Evolutionary conservation across 257 asterid genomes (phyloP).

Genomic region (Leptodermis oblonga): DNA sequence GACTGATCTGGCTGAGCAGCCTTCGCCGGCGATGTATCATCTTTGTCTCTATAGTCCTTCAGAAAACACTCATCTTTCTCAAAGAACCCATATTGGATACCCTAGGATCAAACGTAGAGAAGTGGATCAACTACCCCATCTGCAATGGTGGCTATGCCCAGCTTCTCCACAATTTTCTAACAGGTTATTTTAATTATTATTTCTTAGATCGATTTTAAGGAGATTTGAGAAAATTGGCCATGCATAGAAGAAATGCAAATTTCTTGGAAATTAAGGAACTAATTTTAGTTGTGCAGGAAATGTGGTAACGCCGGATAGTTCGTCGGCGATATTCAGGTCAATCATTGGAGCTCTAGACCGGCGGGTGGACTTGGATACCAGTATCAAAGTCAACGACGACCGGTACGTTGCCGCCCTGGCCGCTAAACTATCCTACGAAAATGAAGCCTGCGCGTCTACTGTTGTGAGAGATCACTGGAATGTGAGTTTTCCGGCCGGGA

Average conservation of each 20-base stretch:
- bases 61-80: conserved; percentile 31
- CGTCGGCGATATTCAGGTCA: conserved; percentile 44
- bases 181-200: conserved; percentile 22
- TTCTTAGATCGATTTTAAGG: not conserved
- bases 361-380: conserved; percentile 37
- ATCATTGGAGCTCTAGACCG: conserved; percentile 39
- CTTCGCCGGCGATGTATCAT: conserved; percentile 50
- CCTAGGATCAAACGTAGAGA: conserved; percentile 39
- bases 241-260: too few relatives aligned
- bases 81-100: conserved; percentile 44
- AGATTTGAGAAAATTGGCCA: not conserved
- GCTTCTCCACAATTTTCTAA: conserved; percentile 38
- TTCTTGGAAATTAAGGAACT: not conserved
- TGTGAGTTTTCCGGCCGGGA: too few relatives aligned
- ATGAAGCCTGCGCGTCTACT: conserved; percentile 34
- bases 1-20: conserved; percentile 12
- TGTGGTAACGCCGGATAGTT: conserved; percentile 44
- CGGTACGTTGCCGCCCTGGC: conserved; percentile 51
- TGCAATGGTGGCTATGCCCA: conserved; percentile 47
- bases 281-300: conserved; percentile 30
- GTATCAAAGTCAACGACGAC: conserved; percentile 8
- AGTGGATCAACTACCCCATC: conserved; percentile 37
- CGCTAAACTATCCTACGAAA: conserved; percentile 62
- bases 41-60: conserved; percentile 44
- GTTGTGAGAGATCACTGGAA: conserved; percentile 45